Evolutionary conservation across 805 yeast genomes (phyloP).

Genomic region (Pichia exigua): DNA sequence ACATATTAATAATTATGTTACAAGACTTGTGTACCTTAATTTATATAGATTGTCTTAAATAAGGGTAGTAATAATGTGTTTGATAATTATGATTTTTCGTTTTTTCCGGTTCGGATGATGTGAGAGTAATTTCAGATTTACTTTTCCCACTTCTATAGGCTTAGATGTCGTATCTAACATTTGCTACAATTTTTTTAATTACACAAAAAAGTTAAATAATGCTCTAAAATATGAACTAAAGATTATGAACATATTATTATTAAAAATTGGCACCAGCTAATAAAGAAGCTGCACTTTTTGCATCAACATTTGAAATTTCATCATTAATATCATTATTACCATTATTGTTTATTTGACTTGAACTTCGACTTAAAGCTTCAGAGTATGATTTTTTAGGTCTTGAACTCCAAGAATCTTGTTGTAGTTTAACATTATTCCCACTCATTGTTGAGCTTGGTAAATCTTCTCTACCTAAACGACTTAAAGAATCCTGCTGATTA

Average conservation of each 20-base stretch:
- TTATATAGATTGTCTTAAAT: too few relatives aligned
- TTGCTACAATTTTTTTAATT: background rate
- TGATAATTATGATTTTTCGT: too few relatives aligned
- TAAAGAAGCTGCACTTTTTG: conserved; percentile 74
- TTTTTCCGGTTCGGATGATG: background rate
- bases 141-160: too few relatives aligned
- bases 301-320: conserved; percentile 44
- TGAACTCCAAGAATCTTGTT: conserved; percentile 29
- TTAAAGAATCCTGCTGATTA: conserved; percentile 34
- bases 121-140: background rate
- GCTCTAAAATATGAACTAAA: background rate
- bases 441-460: conserved; percentile 29
- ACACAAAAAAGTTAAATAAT: background rate
- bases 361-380: background rate
- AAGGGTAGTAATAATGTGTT: too few relatives aligned
- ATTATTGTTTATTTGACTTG: background rate
- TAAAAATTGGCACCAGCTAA: conserved; percentile 71
- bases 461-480: conserved; percentile 71
- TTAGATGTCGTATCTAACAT: too few relatives aligned
- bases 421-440: background rate
- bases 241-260: background rate
- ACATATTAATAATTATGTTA: conserved; percentile 3
- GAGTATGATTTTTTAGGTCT: conserved; percentile 22
- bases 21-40: too few relatives aligned
- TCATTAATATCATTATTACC: conserved; percentile 5